Evolutionary conservation across 2,329 filamentous ascomycete species (phyloP).

Genomic region (Alternaria arbusti): DNA sequence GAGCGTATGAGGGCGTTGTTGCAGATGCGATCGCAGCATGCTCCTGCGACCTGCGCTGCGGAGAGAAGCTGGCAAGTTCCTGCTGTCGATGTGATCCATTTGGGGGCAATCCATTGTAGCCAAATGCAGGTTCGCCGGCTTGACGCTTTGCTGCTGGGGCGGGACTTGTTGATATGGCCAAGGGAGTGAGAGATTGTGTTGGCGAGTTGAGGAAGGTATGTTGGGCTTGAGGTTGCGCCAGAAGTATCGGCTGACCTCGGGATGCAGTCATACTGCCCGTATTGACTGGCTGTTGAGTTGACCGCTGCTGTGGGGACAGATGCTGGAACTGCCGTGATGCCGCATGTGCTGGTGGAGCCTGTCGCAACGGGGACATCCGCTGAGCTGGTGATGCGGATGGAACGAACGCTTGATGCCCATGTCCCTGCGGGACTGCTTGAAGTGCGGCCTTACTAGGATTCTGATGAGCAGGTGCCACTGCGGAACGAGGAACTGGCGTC

Average conservation of each 20-base stretch:
- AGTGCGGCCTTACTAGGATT: too few relatives aligned
- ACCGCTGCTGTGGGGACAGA: neutral
- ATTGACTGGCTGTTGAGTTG: neutral
- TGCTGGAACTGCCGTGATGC: neutral
- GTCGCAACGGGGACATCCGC: neutral
- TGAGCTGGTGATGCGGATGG: neutral
- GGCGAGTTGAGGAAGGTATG: neutral
- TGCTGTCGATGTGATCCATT: neutral
- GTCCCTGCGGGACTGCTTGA: neutral
- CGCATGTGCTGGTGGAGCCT: neutral
- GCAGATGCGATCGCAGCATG: neutral
- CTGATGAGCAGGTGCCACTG: too few relatives aligned
- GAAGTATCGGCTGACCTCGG: too few relatives aligned
- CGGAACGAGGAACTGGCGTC: too few relatives aligned
- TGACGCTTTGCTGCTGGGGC: neutral
- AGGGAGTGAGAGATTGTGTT: fast-evolving
- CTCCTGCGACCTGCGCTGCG: neutral
- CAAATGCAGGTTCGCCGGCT: neutral
- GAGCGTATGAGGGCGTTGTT: neutral
- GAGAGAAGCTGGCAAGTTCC: too few relatives aligned
- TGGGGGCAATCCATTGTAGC: neutral
- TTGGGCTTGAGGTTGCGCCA: neutral
- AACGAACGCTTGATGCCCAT: neutral
- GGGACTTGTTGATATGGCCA: neutral
- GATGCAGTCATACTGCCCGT: too few relatives aligned